Evolutionary conservation across 2,329 filamentous ascomycete genomes (phyloP).

Genomic region (Claviceps fusiformis): DNA sequence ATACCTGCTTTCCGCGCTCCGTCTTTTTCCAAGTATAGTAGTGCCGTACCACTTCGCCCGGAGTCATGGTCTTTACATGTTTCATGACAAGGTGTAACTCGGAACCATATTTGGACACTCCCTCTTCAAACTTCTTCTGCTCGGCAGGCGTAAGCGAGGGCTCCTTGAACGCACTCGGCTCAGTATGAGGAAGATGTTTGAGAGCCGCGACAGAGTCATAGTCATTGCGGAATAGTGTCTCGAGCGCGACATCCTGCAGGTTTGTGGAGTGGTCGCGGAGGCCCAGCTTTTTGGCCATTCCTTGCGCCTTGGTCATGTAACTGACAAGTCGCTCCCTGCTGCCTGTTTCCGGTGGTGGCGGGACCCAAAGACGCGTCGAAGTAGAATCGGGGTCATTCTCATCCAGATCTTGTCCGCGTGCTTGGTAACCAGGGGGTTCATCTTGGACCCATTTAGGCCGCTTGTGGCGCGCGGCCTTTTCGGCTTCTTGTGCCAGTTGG

Average conservation of each 20-base stretch:
- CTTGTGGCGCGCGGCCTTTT: constrained; percentile 64
- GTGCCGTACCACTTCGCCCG: constrained; percentile 73
- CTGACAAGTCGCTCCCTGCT: constrained; percentile 51
- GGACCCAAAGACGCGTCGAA: constrained; percentile 64
- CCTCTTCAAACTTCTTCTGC: constrained; percentile 83
- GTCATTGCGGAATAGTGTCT: constrained; percentile 55
- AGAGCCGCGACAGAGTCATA: constrained; percentile 63
- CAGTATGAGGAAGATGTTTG: constrained; percentile 51
- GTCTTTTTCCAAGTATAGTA: constrained; percentile 99
- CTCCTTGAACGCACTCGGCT: constrained; percentile 67
- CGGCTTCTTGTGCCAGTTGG: constrained; percentile 67
- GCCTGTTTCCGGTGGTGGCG: constrained; percentile 43
- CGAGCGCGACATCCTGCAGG: constrained; percentile 69
- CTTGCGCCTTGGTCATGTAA: constrained; percentile 60
- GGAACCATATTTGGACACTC: constrained; percentile 76
- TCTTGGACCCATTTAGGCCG: constrained; percentile 91
- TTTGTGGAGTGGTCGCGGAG: constrained; percentile 70
- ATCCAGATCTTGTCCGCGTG: constrained; percentile 64
- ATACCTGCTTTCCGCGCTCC: constrained; percentile 68
- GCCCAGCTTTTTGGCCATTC: constrained; percentile 51
- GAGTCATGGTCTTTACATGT: constrained; percentile 70
- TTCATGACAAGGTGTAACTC: constrained; percentile 73
- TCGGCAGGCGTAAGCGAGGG: constrained; percentile 68
- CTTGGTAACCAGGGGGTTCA: constrained; percentile 73
- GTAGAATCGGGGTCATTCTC: constrained; percentile 63